Base-by-base conservation (phyloP, 2,329 filamentous ascomycete species). In the Phaeosphaeria sp. region DNA sequence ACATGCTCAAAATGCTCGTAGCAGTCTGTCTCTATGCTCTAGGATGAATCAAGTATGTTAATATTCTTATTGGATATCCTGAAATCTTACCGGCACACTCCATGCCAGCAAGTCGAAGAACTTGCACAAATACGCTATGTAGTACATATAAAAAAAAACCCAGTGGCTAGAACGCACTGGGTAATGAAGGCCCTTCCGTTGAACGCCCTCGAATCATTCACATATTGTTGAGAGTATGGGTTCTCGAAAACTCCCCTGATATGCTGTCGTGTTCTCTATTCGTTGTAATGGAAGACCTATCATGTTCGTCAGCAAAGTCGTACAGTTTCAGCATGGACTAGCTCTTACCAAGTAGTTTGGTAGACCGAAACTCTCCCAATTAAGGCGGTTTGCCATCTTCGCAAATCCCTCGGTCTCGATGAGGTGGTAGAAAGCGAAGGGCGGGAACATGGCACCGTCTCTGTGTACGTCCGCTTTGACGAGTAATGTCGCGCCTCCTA, bases 371-470 rank as follows among this genome's bases (percentile, higher is more conserved):
- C 91, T 86, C 60, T 89, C 84, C 89, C 93, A 97, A 49, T 93
- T 93, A 72, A 99, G 78, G 64, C 95, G 84, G 76, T 87, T 90
- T 13, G 93, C 93, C 95, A 99, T 99, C 80, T 94, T 97, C 18
- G 95, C 93, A 73, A 99, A 99, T 0, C 95, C 95, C 74, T 99
- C 95, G 0, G 95, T 98, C 82, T 99, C 95, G 60, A 99, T 96
- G 59, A 99, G 83, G 78, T 99, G 91, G 75, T 97, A 98, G 74
- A 99, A 99, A 2, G 94, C 80, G 75, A 99, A 99, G 0, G 95
- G 87, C 18, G 95, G 95, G 80, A 99, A 99, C 94, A 98, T 99
- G 75, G 95, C 94, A 20, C 95, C 95, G 73, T 99, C 95, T 24
- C 95, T 88, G 76, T 99, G 95, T 22, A 99, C 95, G 58, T 98